Percentiles rank a stretch among this genome's conserved stretches.
phyloP scores from a whole-genome alignment of 495 filamentous ascomycete species.

The Amphirosellinia nigrospora region DNA sequence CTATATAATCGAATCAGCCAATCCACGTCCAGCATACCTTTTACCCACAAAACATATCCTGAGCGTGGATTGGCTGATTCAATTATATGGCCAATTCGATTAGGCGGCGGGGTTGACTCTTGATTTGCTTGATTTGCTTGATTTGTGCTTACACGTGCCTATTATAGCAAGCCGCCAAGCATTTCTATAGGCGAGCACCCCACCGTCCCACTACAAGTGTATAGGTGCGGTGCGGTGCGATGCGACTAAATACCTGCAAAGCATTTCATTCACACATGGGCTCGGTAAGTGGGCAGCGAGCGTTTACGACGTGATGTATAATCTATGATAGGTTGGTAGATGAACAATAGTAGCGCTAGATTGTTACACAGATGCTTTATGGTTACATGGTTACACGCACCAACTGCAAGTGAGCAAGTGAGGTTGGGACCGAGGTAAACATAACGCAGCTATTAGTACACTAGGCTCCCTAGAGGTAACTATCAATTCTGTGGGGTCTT shows the following conservation, averaged over 20 bases:
- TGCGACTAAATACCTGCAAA: not conserved
- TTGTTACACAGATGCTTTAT: constrained; percentile 11
- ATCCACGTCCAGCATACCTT: too few relatives aligned
- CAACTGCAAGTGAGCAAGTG: not conserved
- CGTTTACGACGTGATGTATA: not conserved
- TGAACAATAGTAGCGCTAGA: not conserved
- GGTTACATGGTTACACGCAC: constrained; percentile 17
- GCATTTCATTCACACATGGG: not conserved
- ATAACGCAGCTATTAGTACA: constrained; percentile 2
- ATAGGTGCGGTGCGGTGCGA: too few relatives aligned
- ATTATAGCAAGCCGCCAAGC: not conserved
- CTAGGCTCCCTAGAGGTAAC: too few relatives aligned
- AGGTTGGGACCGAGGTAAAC: not conserved
- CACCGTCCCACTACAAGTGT: not conserved
- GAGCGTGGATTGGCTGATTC: too few relatives aligned
- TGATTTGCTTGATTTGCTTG: too few relatives aligned
- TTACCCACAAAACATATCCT: too few relatives aligned
- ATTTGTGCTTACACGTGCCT: too few relatives aligned
- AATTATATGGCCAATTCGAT: too few relatives aligned
- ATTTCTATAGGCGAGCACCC: not conserved
- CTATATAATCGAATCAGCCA: too few relatives aligned
- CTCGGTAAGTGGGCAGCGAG: not conserved
- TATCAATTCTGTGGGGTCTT: constrained; percentile 8
- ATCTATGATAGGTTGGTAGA: not conserved
- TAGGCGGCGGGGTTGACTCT: too few relatives aligned